Base-by-base conservation (phyloP, 331 rosid species). In the Ulmus americana region DNA sequence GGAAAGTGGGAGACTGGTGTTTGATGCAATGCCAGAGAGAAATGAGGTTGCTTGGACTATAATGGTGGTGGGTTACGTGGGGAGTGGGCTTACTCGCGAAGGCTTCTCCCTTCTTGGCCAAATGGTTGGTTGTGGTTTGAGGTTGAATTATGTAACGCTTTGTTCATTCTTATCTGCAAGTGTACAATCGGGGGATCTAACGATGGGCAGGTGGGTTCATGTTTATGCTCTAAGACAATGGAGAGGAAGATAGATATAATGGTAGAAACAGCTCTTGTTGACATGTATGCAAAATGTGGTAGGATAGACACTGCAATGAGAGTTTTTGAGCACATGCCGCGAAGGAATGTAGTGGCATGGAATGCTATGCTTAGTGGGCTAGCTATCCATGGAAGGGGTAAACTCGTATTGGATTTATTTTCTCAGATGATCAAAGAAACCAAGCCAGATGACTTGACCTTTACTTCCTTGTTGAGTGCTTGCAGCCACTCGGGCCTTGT, bases 41-140 rank as follows among this genome's bases (percentile, higher is more conserved):
- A 90, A 90, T 65, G 97, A 76, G 71, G 82, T 86, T 65, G 84
- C 90, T 53, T 83, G 97, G 97, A 90, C 97, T 39, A 62, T 90
- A 50, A 74, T 86, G 90, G 71, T 81, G 7, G 84, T 71, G 28
- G 86, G 88, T 5, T 86, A 81, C 66, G 77, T 76, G 52, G 84
- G 70, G 45, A 79, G 67, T 18, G 91, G 86, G 18, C 73, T 81
- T 65, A 72, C 77, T 1, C 15, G 41, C 9, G 82, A 86, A 64
- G 85, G 84, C 0, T 78, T 84, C 64, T 20, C 10, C 40, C 88
- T 90, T 70, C 60, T 90, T 7, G 39, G 45, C 45, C 80, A 84
- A 55, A 83, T 90, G 91, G 16, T 86, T 35, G 68, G 66, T 8
- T 70, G 70, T 63, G 78, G 75, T 16, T 74, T 78, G 67, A 62